Evolutionary conservation across 768 basidiomycete genomes (phyloP), one percentile per base, ranked within the genome.

Genomic region (Podaxis pistillaris): DNA sequence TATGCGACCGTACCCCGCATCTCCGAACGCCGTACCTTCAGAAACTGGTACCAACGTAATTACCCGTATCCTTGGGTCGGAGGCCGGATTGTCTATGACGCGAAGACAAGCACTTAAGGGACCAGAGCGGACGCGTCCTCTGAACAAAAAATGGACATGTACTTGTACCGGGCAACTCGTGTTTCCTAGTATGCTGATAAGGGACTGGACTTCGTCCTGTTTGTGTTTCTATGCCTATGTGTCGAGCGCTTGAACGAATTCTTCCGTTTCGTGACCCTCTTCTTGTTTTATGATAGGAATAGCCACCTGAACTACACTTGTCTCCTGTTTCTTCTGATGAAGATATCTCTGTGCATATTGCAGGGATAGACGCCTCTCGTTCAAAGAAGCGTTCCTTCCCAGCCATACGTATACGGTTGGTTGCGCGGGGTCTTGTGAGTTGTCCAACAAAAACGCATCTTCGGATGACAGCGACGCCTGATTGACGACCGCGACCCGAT

Each of bases 21-120:
- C 46, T 86, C 90, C 0, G 89, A 88, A 66, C 81, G 96, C 49
- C 81, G 85, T 55, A 82, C 87, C 2, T 72, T 96, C 70, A 82
- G 93, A 62, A 99, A 98, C 79, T 98, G 89, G 85, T 96, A 93
- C 74, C 94, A 96, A 74, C 81, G 85, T 66, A 94, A 90, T 70
- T 98, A 99, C 66, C 87, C 90, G 0, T 98, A 91, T 72, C 78
- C 94, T 2, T 98, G 94, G 88, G 80, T 88, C 56, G 91, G 93
- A 19, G 97, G 83, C 4, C 78, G 84, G 13, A 70, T 85, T 55
- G 83, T 70, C n/a, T 85, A 83, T 65, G 81, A 83, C 46, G n/a
- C 19, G 7, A 49, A 55, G 13, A 17, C 24, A 55, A 58, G 15
- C 12, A 33, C 17, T 17, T 40, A 33, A 49, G 17, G 28, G n/a